Evolutionary conservation across 768 basidiomycete species (phyloP), one percentile per base, ranked within the genome.

Genomic region (Chiua virens): DNA sequence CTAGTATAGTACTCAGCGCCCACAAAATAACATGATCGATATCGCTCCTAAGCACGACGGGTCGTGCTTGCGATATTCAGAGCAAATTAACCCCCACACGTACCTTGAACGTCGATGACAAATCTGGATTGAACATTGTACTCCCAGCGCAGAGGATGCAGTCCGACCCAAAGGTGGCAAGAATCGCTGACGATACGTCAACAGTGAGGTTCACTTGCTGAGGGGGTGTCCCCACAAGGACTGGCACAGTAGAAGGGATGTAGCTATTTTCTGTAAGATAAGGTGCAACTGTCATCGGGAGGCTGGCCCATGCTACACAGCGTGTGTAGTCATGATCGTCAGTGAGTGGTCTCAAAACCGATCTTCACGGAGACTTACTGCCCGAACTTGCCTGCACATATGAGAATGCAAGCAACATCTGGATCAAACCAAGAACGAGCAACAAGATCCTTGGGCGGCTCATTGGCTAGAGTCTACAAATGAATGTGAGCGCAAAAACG

Each of bases 141-240:
- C 45, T 11, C 15, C 65, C 66, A 35, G 54, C 47, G 23, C 66
- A 67, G 42, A 69, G 55, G 15, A 69, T 43, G 34, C 66, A 67
- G 37, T 69, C 57, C 3, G 55, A 47, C 5, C 39, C 41, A 39
- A 61, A 67, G 11, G 60, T 52, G 11, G 43, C 54, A 25, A 67
- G 49, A 32, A 25, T 1, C 4, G 47, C 56, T 1, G 54, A 21
- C 20, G 57, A 37, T 3, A 67, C 20, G 13, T 48, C 49, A 30
- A 67, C 56, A 9, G 66, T 66, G n/a, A 67, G 46, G 25, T 61
- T 53, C 38, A 68, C 22, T 42, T 60, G 53, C 42, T 67, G 65
- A 20, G 66, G 61, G 11, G 65, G 66, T 10, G 61, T 66, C 14
- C 65, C 64, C 23, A 67, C 18, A 23, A 63, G 57, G 10, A 43